Percentiles rank a stretch among this genome's conserved stretches.
phyloP scores from a whole-genome alignment of 495 filamentous ascomycete species.

The Tuber borchii region DNA sequence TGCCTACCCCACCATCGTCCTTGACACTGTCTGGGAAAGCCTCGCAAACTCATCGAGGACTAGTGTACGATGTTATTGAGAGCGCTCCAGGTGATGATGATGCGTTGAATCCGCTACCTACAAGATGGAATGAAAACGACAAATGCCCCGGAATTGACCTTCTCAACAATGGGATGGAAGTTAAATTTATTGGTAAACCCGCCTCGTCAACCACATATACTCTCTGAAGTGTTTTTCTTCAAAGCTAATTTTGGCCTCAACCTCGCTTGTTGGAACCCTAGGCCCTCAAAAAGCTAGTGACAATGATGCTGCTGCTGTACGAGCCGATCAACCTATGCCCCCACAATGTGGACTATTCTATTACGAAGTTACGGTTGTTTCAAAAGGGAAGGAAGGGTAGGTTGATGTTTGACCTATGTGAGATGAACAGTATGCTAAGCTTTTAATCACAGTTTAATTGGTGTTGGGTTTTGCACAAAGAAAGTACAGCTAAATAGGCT shows the following conservation, averaged over 20 bases:
- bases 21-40: constrained; percentile 53
- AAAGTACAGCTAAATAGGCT: constrained; percentile 72
- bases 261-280: not conserved
- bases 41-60: constrained; percentile 67
- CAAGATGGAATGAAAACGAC: constrained; percentile 73
- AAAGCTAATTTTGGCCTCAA: constrained; percentile 8
- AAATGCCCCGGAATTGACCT: constrained; percentile 69
- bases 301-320: constrained; percentile 76
- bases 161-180: constrained; percentile 65
- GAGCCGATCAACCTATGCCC: constrained; percentile 87
- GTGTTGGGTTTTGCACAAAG: constrained; percentile 74
- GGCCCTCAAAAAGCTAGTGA: constrained; percentile 59
- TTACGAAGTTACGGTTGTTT: constrained; percentile 83
- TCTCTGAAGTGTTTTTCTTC: constrained; percentile 16
- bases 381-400: constrained; percentile 81
- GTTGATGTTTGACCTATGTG: constrained; percentile 39
- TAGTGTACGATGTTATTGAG: constrained; percentile 82
- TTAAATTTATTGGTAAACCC: constrained; percentile 56
- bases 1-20: constrained; percentile 57
- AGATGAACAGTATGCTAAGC: constrained; percentile 27
- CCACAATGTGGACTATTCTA: constrained; percentile 90
- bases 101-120: constrained; percentile 61
- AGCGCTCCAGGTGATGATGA: constrained; percentile 58
- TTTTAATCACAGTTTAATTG: constrained; percentile 59
- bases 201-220: constrained; percentile 42